These are phyloP conservation scores for Ustilago hordei DNA, from an alignment of 1,284 basidiomycete genomes.

Conservation along the genomic window DNA sequence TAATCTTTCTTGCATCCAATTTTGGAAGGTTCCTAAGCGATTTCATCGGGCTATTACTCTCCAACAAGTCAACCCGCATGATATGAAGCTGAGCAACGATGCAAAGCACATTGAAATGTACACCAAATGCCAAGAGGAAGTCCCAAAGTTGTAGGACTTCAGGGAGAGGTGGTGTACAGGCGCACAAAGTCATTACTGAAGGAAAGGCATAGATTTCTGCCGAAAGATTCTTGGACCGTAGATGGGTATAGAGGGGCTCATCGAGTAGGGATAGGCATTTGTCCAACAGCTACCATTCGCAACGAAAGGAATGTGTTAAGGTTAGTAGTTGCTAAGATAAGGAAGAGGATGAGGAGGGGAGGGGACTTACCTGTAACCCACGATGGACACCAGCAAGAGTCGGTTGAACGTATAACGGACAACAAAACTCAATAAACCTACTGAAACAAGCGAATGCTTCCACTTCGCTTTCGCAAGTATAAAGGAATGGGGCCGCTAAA, in stretches of 20 bases:
- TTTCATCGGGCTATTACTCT: constrained; percentile 89
- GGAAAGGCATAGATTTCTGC: constrained; percentile 98
- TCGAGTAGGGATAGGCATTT: constrained; percentile 90
- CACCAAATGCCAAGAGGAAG: constrained; percentile 93
- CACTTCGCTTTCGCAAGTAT: constrained; percentile 92
- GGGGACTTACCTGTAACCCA: constrained; percentile 81
- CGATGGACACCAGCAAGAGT: constrained; percentile 93
- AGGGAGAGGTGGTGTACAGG: constrained; percentile 93
- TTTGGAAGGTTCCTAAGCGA: constrained; percentile 93
- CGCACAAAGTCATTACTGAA: constrained; percentile 92
- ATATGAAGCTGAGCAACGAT: constrained; percentile 93
- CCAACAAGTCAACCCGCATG: constrained; percentile 89
- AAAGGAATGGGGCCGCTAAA: constrained; percentile 94
- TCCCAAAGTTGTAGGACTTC: constrained; percentile 96
- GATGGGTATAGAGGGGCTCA: constrained; percentile 81
- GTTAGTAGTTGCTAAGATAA: background rate
- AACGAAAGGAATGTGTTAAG: background rate
- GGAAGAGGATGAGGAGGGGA: background rate
- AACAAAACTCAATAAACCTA: constrained; percentile 90
- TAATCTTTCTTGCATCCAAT: constrained; percentile 84
- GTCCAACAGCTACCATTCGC: constrained; percentile 80
- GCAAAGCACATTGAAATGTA: constrained; percentile 93
- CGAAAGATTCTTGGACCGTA: constrained; percentile 91
- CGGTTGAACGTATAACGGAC: constrained; percentile 94
- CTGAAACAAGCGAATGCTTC: constrained; percentile 97